Conservation (phyloP, 176 grass and related monocot species). For the Avena atlantica region DNA sequence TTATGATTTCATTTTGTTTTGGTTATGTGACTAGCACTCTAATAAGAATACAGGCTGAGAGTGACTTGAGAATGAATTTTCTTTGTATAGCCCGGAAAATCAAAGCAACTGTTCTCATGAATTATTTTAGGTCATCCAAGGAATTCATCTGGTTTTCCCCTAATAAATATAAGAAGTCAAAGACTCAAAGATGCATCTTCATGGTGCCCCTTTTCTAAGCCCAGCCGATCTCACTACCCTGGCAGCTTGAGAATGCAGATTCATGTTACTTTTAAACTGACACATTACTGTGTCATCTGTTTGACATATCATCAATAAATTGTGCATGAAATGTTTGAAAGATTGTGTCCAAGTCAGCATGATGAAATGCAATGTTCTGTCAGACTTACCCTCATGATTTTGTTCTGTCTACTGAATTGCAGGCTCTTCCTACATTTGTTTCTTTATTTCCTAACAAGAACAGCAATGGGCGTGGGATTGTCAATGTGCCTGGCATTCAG, state of each 20-base stretch:
- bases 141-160: neutral
- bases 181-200: neutral
- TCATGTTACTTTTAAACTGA: neutral
- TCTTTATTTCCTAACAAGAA: constrained; percentile 75
- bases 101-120: neutral
- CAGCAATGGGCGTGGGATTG: constrained; percentile 63
- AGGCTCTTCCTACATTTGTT: constrained; percentile 90
- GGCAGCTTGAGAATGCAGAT: neutral
- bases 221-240: neutral
- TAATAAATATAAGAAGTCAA: neutral
- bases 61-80: neutral
- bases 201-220: neutral
- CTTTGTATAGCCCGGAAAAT: neutral
- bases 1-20: too few relatives aligned
- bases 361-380: neutral
- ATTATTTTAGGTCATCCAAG: neutral
- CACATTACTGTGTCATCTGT: neutral
- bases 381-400: constrained; percentile 8
- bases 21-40: too few relatives aligned
- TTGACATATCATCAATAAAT: constrained; percentile 9
- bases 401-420: constrained; percentile 40
- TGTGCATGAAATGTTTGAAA: neutral
- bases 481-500: constrained; percentile 79
- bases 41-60: neutral
- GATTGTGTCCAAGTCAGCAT: neutral